phyloP scores from a whole-genome alignment of 306 rosid genomes.

The Cucurbita ficifolia region DNA sequence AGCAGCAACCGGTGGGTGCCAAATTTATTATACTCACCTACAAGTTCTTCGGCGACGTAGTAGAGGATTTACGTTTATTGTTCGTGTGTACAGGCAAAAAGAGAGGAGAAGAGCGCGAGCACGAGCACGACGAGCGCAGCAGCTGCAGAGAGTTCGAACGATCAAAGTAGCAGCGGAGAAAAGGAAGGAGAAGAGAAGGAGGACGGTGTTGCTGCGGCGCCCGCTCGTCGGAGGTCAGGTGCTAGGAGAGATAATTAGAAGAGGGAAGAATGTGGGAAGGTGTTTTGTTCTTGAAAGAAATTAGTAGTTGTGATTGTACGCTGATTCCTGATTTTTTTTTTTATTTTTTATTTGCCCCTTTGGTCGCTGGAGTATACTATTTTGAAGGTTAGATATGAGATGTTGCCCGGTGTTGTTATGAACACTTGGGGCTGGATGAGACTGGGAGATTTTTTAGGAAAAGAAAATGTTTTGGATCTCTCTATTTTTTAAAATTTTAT shows the following conservation, averaged over 20 bases:
- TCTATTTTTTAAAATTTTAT: not conserved
- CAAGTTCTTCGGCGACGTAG: no score
- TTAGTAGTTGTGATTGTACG: not conserved
- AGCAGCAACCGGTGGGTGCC: conserved; percentile 25
- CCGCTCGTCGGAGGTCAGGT: conserved; percentile 46
- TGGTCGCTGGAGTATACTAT: not conserved
- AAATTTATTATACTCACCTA: not conserved
- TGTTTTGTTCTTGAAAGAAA: not conserved
- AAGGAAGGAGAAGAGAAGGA: conserved; percentile 40
- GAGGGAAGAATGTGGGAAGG: not conserved
- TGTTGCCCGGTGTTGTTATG: not conserved
- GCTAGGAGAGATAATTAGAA: conserved; percentile 48
- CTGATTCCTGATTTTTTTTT: conserved; percentile 1
- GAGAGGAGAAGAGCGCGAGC: conserved; percentile 14
- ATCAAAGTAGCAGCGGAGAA: conserved; percentile 21
- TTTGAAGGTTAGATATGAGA: conserved; percentile 2
- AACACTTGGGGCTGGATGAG: not conserved
- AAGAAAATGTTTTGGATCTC: not conserved
- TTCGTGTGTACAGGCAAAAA: conserved; percentile 19
- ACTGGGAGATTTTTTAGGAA: not conserved
- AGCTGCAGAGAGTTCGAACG: conserved; percentile 22
- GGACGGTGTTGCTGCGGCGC: conserved; percentile 39
- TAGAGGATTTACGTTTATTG: not conserved
- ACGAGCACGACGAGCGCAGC: not conserved
- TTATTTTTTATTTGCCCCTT: not conserved